These are phyloP conservation scores for Scheffersomyces lignosus DNA, from an alignment of 805 yeast species.

Conservation along the genomic window DNA sequence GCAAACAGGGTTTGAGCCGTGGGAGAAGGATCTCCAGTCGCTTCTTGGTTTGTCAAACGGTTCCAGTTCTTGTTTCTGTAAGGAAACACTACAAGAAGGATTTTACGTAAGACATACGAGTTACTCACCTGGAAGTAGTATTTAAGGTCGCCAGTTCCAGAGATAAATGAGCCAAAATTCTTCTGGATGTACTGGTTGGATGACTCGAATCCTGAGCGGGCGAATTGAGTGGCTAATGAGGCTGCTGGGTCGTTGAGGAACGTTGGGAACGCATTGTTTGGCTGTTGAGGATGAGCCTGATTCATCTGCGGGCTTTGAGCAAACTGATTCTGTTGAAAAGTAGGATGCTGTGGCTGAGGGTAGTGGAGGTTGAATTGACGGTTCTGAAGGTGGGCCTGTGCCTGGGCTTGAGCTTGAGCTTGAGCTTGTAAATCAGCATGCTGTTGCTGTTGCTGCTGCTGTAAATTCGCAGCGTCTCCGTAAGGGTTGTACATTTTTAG, in stretches of 20 bases:
- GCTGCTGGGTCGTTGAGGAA: conserved; percentile 78
- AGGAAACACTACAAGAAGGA: conserved; percentile 78
- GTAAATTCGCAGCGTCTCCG: conserved; percentile 22
- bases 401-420: conserved; percentile 9
- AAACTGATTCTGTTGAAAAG: conserved; percentile 5
- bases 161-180: conserved; percentile 56
- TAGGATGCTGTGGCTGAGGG: conserved; percentile 30
- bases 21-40: conserved; percentile 20
- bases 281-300: conserved; percentile 22
- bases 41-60: conserved; percentile 40
- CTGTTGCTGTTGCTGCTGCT: conserved; percentile 16
- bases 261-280: conserved; percentile 28
- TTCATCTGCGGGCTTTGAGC: conserved; percentile 7
- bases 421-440: too few species aligned
- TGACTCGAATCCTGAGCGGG: conserved; percentile 78
- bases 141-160: conserved; percentile 58
- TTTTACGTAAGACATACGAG: conserved; percentile 74
- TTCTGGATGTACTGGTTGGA: conserved; percentile 79
- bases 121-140: conserved; percentile 93
- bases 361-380: conserved; percentile 21
- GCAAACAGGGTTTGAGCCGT: conserved; percentile 45
- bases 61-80: conserved; percentile 84
- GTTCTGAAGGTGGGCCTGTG: conserved; percentile 9
- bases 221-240: conserved; percentile 83
- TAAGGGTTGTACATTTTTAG: conserved; percentile 40